Conservation (phyloP, 164 flowering plant genomes). For the Vitis vinifera region DNA sequence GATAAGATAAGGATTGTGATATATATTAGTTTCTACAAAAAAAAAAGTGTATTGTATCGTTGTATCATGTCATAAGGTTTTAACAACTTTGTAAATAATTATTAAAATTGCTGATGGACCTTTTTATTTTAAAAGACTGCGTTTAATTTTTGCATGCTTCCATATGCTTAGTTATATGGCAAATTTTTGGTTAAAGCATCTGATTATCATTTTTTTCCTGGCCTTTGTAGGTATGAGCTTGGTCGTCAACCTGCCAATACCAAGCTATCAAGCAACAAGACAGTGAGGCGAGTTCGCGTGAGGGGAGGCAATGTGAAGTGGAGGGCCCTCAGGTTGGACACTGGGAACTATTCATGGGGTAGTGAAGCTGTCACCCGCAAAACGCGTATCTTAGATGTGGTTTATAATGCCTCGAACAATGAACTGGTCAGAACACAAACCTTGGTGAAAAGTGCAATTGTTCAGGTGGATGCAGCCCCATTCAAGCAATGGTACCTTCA, state of each 20-base stretch:
- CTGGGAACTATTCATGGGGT: constrained; percentile 31
- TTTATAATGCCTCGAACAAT: constrained; percentile 35
- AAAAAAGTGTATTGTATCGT: no score
- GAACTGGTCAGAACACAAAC: constrained; percentile 37
- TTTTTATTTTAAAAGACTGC: no score
- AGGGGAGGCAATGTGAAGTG: constrained; percentile 35
- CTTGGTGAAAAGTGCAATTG: constrained; percentile 31
- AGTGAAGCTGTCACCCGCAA: constrained; percentile 30
- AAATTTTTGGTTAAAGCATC: no score
- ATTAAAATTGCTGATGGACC: no score
- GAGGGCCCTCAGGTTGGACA: constrained; percentile 30
- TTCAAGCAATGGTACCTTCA: constrained; percentile 41
- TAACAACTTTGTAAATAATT: no score
- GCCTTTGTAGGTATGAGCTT: constrained; percentile 25
- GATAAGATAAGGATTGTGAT: no score
- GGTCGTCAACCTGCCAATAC: constrained; percentile 29
- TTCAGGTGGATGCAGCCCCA: constrained; percentile 41
- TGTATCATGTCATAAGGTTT: no score
- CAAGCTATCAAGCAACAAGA: constrained; percentile 29
- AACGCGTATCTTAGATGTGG: constrained; percentile 33
- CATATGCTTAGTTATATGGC: no score
- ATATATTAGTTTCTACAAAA: no score
- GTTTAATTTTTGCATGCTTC: no score
- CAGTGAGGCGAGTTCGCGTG: constrained; percentile 27
- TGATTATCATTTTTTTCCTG: no score